phyloP scores from a whole-genome alignment of 371 early-diverging fungal genomes.

The Polyrhizophydium stewartii region DNA sequence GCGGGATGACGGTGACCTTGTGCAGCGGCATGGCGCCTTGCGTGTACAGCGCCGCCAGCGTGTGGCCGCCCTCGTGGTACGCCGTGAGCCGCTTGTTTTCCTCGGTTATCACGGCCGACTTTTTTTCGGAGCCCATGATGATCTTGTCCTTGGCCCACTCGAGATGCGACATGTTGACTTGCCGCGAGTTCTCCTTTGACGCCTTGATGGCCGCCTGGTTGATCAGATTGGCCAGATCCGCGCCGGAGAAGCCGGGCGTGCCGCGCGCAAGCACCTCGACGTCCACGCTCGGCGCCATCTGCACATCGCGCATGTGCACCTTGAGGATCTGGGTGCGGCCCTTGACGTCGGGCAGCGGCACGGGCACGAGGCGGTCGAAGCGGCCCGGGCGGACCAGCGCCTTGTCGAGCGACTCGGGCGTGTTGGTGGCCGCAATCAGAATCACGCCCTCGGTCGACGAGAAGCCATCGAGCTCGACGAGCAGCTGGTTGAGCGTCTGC shows the following conservation, averaged over 20 bases:
- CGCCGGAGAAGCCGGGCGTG: conserved; percentile 98
- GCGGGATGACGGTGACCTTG: conserved; percentile 97
- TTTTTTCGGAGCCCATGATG: conserved; percentile 95
- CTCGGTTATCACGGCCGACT: conserved; percentile 85
- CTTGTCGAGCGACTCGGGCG: conserved; percentile 95
- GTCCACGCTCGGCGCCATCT: conserved; percentile 61
- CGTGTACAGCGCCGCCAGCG: conserved; percentile 93
- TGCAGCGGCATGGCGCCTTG: conserved; percentile 94
- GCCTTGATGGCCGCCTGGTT: conserved; percentile 96
- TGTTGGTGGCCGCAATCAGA: conserved; percentile 98
- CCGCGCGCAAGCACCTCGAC: conserved; percentile 84
- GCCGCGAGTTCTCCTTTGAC: conserved; percentile 63
- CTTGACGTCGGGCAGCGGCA: conserved; percentile 93
- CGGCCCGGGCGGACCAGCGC: conserved; percentile 97
- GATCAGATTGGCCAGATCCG: conserved; percentile 93
- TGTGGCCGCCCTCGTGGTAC: conserved; percentile 98
- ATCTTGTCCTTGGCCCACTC: conserved; percentile 98
- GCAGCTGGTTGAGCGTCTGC: conserved; percentile 93
- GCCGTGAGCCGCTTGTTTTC: conserved; percentile 86
- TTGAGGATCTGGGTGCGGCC: conserved; percentile 92
- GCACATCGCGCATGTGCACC: conserved; percentile 80
- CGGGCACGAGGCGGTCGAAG: conserved; percentile 95
- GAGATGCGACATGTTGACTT: conserved; percentile 73
- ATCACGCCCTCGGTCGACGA: conserved; percentile 90
- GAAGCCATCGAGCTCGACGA: conserved; percentile 97